Conservation (phyloP, 805 yeast species). For the Ascoidea rubescens region DNA sequence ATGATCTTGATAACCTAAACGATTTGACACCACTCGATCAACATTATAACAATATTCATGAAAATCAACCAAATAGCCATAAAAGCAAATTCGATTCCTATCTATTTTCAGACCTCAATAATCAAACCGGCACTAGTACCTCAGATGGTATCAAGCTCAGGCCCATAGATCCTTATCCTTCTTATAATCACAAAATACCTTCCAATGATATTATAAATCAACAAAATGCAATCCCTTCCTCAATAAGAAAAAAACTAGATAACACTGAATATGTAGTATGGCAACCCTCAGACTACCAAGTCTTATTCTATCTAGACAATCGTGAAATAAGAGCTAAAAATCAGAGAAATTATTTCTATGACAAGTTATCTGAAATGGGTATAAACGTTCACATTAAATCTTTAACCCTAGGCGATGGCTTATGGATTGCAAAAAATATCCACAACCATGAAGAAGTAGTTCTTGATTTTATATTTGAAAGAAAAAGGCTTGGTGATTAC, state of each 20-base stretch:
- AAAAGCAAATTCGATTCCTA: not conserved
- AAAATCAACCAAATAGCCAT: not conserved
- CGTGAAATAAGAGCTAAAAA: constrained; percentile 61
- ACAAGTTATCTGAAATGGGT: constrained; percentile 33
- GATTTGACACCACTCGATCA: not conserved
- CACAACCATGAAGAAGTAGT: constrained; percentile 47
- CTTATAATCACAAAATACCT: not conserved
- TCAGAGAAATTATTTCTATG: constrained; percentile 59
- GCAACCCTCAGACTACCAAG: constrained; percentile 44
- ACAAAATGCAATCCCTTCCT: not conserved
- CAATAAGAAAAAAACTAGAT: constrained; percentile 13
- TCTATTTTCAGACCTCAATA: not conserved
- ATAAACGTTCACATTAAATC: constrained; percentile 38
- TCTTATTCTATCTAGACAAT: constrained; percentile 59
- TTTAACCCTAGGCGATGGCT: constrained; percentile 72
- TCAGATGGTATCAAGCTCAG: not conserved
- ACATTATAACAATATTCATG: not conserved
- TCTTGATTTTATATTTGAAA: constrained; percentile 72
- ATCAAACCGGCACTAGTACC: not conserved
- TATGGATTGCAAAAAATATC: constrained; percentile 74
- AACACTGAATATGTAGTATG: constrained; percentile 29
- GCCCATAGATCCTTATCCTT: not conserved
- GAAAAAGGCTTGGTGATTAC: constrained; percentile 83
- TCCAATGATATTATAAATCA: not conserved
- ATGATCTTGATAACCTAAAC: not conserved